Evolutionary conservation across 495 filamentous ascomycete species (phyloP).

Genomic region (Hypomontagnella monticulosa): DNA sequence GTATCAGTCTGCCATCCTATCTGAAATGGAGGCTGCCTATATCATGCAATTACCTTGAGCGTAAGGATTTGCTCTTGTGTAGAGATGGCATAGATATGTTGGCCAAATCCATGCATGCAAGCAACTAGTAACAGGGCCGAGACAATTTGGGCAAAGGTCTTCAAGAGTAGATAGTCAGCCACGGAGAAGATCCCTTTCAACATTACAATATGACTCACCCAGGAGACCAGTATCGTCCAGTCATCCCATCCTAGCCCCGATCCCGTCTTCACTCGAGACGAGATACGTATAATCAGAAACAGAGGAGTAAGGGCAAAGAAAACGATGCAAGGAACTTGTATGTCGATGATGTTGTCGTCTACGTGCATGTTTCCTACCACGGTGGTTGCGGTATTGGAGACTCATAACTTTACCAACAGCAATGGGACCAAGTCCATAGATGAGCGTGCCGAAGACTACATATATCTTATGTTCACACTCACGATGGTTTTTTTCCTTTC

Average conservation of each 20-base stretch:
- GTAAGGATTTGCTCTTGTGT: slow-evolving; percentile 39
- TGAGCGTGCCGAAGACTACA: neutral
- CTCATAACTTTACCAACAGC: neutral
- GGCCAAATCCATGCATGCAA: slow-evolving; percentile 49
- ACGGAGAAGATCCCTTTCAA: neutral
- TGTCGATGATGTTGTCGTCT: slow-evolving; percentile 45
- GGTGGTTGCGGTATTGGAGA: slow-evolving; percentile 13
- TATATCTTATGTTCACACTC: slow-evolving; percentile 16
- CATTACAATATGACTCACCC: slow-evolving; percentile 37
- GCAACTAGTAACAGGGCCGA: slow-evolving; percentile 47
- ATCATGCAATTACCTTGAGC: slow-evolving; percentile 42
- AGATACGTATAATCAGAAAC: slow-evolving; percentile 45
- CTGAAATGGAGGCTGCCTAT: neutral
- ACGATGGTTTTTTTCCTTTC: neutral
- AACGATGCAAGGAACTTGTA: slow-evolving; percentile 47
- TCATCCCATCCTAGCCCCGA: slow-evolving; percentile 51
- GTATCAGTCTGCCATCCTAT: slow-evolving; percentile 6
- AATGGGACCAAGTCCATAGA: neutral
- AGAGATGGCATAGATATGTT: slow-evolving; percentile 45
- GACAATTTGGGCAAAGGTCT: slow-evolving; percentile 45
- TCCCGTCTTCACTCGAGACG: slow-evolving; percentile 44
- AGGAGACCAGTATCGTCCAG: slow-evolving; percentile 46
- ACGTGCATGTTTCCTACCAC: slow-evolving; percentile 25
- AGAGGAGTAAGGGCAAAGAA: slow-evolving; percentile 48
- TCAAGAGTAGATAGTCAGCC: slow-evolving; percentile 11